phyloP scores from a whole-genome alignment of 1,139 yeast species.

The Meyerozyma carpophila region DNA sequence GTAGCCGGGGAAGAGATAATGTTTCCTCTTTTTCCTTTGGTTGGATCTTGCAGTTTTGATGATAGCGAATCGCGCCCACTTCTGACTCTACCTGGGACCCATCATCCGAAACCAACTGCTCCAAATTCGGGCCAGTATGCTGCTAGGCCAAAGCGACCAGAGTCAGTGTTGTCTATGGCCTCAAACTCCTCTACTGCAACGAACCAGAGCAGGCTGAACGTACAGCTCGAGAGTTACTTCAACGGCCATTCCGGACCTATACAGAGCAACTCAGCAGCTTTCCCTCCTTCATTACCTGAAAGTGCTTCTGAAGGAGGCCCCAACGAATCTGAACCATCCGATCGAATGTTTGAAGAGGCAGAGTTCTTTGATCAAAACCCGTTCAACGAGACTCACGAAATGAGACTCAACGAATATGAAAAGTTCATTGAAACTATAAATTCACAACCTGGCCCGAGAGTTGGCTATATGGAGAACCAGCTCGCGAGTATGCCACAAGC shows the following conservation, averaged over 20 bases:
- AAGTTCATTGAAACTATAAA: constrained; percentile 4
- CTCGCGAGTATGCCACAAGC: neutral
- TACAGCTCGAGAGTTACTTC: constrained; percentile 8
- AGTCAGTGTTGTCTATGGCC: constrained; percentile 36
- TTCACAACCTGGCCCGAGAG: constrained; percentile 2
- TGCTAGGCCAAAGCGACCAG: constrained; percentile 35
- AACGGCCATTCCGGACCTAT: constrained; percentile 19
- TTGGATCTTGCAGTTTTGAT: constrained; percentile 42
- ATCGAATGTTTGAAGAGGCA: neutral
- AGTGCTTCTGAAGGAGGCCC: constrained; percentile 2
- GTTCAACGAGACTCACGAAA: constrained; percentile 5
- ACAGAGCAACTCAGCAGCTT: constrained; percentile 24
- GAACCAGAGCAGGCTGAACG: constrained; percentile 6
- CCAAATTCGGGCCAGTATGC: constrained; percentile 8
- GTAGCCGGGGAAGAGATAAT: constrained; percentile 17
- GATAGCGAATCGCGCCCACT: constrained; percentile 32
- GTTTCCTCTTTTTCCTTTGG: constrained; percentile 50
- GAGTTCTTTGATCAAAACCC: constrained; percentile 3
- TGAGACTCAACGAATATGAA: constrained; percentile 11
- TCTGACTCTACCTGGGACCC: constrained; percentile 20
- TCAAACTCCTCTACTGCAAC: constrained; percentile 33
- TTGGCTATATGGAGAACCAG: constrained; percentile 1
- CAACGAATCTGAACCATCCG: constrained; percentile 4
- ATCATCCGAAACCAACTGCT: constrained; percentile 2
- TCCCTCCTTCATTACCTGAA: constrained; percentile 21